phyloP scores from a whole-genome alignment of 2,329 filamentous ascomycete genomes.

The Xylariaceae sp. region DNA sequence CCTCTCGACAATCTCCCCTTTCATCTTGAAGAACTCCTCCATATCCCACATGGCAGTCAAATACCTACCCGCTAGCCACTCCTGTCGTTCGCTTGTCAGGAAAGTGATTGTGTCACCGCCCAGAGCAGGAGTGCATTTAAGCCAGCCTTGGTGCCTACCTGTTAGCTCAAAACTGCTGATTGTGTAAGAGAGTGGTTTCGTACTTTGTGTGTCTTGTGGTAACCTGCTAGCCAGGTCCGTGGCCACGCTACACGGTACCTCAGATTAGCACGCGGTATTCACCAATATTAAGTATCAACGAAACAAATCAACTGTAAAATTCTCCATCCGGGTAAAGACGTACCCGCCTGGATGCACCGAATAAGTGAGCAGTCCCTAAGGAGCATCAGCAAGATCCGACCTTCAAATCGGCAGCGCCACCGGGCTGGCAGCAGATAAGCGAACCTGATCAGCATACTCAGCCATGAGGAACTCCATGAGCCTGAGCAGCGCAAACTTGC shows the following conservation, averaged over 20 bases:
- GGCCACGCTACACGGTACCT: conserved; percentile 22
- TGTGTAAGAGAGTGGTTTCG: conserved; percentile 9
- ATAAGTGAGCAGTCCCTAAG: conserved; percentile 30
- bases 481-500: conserved; percentile 56
- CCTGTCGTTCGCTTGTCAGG: conserved; percentile 47
- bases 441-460: conserved; percentile 52
- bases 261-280: not conserved
- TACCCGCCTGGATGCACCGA: conserved; percentile 30
- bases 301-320: too few species aligned
- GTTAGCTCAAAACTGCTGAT: not conserved
- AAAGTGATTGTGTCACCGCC: conserved; percentile 51
- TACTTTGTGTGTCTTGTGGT: conserved; percentile 36
- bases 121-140: conserved; percentile 44
- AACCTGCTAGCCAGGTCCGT: conserved; percentile 39
- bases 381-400: conserved; percentile 7
- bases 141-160: conserved; percentile 42
- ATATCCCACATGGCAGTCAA: conserved; percentile 55
- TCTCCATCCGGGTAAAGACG: too few species aligned
- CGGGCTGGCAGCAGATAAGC: conserved; percentile 47
- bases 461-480: conserved; percentile 55
- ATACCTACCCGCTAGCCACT: conserved; percentile 54
- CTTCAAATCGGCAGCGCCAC: conserved; percentile 39
- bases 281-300: too few species aligned
- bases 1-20: conserved; percentile 48
- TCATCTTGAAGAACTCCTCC: conserved; percentile 48